phyloP scores from a whole-genome alignment of 345 rosid genomes.

The Salix arbutifolia region DNA sequence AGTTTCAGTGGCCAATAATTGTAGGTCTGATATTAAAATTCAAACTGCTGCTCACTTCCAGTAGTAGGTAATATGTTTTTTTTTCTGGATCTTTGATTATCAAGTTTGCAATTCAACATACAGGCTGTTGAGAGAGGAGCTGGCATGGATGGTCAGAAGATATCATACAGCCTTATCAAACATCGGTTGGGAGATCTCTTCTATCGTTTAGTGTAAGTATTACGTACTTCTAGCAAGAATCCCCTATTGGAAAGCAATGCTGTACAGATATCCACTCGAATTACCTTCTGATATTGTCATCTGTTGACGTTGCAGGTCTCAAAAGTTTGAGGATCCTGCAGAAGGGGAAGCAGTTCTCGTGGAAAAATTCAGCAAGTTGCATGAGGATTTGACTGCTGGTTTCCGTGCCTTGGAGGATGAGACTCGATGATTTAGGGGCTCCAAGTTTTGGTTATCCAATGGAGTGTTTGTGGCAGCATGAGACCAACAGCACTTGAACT shows the following conservation, averaged over 20 bases:
- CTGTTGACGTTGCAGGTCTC: conserved; percentile 53
- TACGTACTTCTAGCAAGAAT: background rate
- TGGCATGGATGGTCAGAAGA: conserved; percentile 99
- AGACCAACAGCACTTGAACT: conserved; percentile 1
- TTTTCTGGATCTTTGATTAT: background rate
- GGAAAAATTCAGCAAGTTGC: conserved; percentile 75
- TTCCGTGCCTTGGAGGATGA: conserved; percentile 98
- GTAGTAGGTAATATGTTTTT: background rate
- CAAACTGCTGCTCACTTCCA: background rate
- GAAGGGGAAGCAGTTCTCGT: conserved; percentile 91
- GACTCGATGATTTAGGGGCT: conserved; percentile 53
- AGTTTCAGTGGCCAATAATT: background rate
- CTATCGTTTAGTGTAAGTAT: conserved; percentile 81
- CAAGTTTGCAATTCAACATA: background rate
- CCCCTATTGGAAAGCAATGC: no score
- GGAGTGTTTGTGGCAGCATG: background rate
- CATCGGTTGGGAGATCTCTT: conserved; percentile 97
- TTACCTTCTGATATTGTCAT: background rate
- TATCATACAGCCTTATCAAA: conserved; percentile 82
- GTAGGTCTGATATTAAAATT: background rate
- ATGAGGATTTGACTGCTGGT: conserved; percentile 82
- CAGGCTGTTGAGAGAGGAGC: conserved; percentile 98
- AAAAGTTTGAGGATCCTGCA: conserved; percentile 97
- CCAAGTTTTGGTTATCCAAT: background rate
- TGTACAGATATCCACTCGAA: background rate